These are phyloP conservation scores for Helianthus tuberosus DNA, from an alignment of 129 eudicot species.

Conservation along the genomic window DNA sequence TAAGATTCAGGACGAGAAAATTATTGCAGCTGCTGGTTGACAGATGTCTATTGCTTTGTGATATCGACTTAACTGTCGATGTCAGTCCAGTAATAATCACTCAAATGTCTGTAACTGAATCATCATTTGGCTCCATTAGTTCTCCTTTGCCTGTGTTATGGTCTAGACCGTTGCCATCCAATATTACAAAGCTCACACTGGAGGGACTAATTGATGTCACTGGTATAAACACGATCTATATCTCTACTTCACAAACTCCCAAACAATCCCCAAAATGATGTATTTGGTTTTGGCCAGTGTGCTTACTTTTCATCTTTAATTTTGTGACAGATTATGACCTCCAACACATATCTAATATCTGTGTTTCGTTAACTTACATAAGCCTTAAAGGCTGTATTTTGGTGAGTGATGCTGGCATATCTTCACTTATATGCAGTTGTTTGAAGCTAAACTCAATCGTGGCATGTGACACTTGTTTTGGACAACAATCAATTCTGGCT, in stretches of 20 bases:
- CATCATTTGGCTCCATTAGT: conserved; percentile 33
- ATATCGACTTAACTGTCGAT: conserved; percentile 77
- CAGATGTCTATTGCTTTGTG: conserved; percentile 55
- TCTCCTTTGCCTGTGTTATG: conserved; percentile 27
- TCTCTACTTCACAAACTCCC: conserved; percentile 9
- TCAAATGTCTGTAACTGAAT: conserved; percentile 34
- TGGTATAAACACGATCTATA: conserved; percentile 46
- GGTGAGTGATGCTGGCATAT: conserved; percentile 72
- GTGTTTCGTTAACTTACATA: conserved; percentile 59
- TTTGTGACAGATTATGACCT: conserved; percentile 70
- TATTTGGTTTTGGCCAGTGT: conserved; percentile 10
- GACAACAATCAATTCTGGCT: conserved; percentile 57
- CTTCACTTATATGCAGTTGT: conserved; percentile 59
- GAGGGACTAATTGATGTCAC: conserved; percentile 71
- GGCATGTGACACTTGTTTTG: conserved; percentile 76
- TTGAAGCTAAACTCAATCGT: conserved; percentile 65
- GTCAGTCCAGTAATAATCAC: conserved; percentile 57
- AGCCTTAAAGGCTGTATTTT: conserved; percentile 71
- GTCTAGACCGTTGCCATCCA: conserved; percentile 36
- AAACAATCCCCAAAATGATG: background rate
- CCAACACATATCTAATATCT: conserved; percentile 48
- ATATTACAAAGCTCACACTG: conserved; percentile 63
- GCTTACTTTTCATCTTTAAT: conserved; percentile 25
- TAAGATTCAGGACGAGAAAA: conserved; percentile 43
- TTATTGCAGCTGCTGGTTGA: conserved; percentile 48